Base-by-base conservation (phyloP, 371 early-diverging fungal genomes). In the Homolaphlyctis polyrhiza region DNA sequence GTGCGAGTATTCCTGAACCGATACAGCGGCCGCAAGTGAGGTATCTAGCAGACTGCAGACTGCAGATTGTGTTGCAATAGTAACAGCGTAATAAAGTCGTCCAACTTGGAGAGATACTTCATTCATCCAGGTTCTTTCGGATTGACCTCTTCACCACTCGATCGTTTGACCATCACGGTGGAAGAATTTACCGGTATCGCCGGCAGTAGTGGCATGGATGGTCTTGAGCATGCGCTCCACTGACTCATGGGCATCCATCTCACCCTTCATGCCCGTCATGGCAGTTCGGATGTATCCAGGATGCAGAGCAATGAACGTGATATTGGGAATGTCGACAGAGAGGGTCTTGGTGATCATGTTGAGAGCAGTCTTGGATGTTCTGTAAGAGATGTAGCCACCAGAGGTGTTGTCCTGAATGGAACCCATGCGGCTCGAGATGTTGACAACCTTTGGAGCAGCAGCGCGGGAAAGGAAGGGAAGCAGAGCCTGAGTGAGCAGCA, bases 351-450 rank as follows among this genome's bases (percentile, higher is more conserved):
- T 66, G 32, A 67, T 16, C 50, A 62, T 66, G 60, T 73, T 73
- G 34, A 66, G 35, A 0, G 62, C 73, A 6, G 73, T 68, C 47
- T 73, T 73, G 34, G 63, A 60, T 39, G 64, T 54, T 1, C 73
- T 50, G 65, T 73, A 73, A 18, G 66, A 63, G 47, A 62, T 63
- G 68, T 68, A 70, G 2, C 73, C 73, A 0, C 73, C 73, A 11
- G 67, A 50, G 11, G 35, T 60, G 51, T 70, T 73, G 58, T 70
- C 67, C 8, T 57, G 67, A 27, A 66, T 66, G 33, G 35, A 43
- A 32, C 71, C 67, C 25, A 64, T 64, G 13, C 66, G 51, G 14
- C 68, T 63, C 11, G 62, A 58, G 25, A 68, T 32, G 58, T 63
- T 65, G 51, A 61, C 52, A 25, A 47, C 47, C 8, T 8, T 18